These are phyloP conservation scores for Paramecium bursaria DNA, from an alignment of 73 alveolate species.

Conservation along the genomic window DNA sequence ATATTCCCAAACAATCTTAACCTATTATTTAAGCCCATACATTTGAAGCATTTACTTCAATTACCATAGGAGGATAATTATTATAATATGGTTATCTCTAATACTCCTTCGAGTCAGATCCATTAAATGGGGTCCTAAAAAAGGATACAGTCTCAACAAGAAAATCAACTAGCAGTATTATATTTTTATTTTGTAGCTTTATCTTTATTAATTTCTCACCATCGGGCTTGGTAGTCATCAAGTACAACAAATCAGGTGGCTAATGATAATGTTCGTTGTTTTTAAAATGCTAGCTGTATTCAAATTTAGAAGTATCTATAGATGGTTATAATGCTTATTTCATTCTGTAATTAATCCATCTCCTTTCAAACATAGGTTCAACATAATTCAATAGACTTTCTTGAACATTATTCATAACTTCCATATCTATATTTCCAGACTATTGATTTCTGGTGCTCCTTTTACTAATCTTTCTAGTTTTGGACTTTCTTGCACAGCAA, in stretches of 20 bases:
- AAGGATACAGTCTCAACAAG: constrained; percentile 51
- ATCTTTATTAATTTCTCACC: constrained; percentile 68
- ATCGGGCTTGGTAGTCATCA: constrained; percentile 65
- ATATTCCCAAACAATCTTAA: constrained; percentile 15
- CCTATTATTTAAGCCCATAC: constrained; percentile 42
- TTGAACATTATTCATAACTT: not conserved
- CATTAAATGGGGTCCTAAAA: constrained; percentile 66
- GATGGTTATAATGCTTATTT: constrained; percentile 3
- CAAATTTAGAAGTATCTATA: not conserved
- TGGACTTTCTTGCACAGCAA: not conserved
- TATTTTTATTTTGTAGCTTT: constrained; percentile 59
- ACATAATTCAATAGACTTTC: not conserved
- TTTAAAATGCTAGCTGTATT: not conserved
- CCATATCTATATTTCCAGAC: not conserved
- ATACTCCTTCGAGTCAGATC: constrained; percentile 55
- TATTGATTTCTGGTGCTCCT: not conserved
- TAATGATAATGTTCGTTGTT: constrained; percentile 1
- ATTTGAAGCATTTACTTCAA: constrained; percentile 52
- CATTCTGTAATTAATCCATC: constrained; percentile 42
- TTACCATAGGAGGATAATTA: constrained; percentile 66
- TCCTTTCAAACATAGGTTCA: constrained; percentile 24
- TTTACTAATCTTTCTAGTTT: not conserved
- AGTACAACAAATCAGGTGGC: constrained; percentile 23
- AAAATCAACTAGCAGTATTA: constrained; percentile 52
- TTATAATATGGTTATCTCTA: constrained; percentile 55